Conservation (phyloP, 176 grass and related monocot genomes). For the Zea mays region DNA sequence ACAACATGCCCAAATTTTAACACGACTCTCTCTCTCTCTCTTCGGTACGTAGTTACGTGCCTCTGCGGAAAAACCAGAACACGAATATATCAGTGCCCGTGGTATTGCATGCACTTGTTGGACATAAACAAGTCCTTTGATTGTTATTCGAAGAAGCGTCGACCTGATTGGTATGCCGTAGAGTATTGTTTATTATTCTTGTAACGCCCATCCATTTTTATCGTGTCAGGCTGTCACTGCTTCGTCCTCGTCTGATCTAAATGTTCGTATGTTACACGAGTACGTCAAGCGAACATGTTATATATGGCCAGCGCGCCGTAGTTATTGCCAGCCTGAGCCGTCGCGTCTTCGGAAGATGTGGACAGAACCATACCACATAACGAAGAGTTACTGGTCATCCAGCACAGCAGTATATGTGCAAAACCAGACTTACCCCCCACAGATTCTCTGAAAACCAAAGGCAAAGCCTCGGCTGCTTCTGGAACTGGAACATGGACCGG, state of each 20-base stretch:
- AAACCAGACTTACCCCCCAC: constrained; percentile 10
- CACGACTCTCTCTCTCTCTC: too few species aligned
- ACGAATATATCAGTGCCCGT: too few species aligned
- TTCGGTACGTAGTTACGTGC: too few species aligned
- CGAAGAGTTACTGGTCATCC: background rate
- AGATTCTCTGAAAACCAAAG: background rate
- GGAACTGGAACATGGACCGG: background rate
- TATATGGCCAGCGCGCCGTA: background rate
- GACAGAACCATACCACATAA: background rate
- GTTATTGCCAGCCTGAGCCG: background rate
- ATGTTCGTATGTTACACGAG: background rate
- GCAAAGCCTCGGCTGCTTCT: background rate
- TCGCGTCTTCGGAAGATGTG: background rate
- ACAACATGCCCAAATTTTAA: too few species aligned
- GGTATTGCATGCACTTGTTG: too few species aligned
- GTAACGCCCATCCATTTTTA: background rate
- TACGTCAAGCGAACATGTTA: background rate
- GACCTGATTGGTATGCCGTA: background rate
- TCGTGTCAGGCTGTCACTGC: background rate
- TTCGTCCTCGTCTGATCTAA: background rate
- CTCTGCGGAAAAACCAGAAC: too few species aligned
- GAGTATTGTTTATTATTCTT: background rate
- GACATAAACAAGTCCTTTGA: too few species aligned
- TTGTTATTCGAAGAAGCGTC: background rate
- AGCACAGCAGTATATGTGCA: background rate